A percentile compares a stretch with the other conserved stretches of the same genome.
These are phyloP conservation scores for Torulaspora pretoriensis DNA, from an alignment of 1,139 yeast genomes.

Conservation along the genomic window DNA sequence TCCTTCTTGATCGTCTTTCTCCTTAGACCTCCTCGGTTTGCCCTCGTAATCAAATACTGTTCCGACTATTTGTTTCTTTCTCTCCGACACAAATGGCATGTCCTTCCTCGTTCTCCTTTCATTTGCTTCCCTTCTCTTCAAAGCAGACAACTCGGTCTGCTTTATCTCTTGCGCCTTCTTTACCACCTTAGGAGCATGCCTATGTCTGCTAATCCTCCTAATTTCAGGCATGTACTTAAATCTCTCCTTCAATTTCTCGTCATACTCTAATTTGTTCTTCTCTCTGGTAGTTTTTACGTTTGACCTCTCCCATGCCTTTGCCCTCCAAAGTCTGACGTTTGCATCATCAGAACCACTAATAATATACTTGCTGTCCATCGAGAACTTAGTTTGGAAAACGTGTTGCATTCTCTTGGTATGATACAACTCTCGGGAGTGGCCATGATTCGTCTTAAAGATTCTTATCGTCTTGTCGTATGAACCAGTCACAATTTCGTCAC, in stretches of 20 bases:
- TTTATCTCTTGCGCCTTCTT: slow-evolving; percentile 89
- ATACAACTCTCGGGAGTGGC: slow-evolving; percentile 91
- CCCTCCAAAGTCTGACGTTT: slow-evolving; percentile 88
- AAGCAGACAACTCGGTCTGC: slow-evolving; percentile 61
- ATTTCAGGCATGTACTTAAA: slow-evolving; percentile 97
- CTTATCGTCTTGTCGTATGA: slow-evolving; percentile 92
- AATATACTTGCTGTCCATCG: slow-evolving; percentile 85
- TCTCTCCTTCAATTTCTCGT: slow-evolving; percentile 84
- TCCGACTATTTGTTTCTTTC: slow-evolving; percentile 82
- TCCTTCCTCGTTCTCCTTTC: slow-evolving; percentile 71
- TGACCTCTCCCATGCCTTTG: slow-evolving; percentile 79
- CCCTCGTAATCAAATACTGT: slow-evolving; percentile 56
- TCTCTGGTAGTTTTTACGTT: slow-evolving; percentile 76
- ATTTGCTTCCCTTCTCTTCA: slow-evolving; percentile 78
- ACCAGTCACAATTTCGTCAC: slow-evolving; percentile 92
- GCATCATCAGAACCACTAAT: slow-evolving; percentile 95
- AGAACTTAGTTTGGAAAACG: slow-evolving; percentile 73
- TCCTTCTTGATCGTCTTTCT: slow-evolving; percentile 4
- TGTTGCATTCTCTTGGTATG: slow-evolving; percentile 98
- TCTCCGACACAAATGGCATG: slow-evolving; percentile 61
- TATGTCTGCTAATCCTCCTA: slow-evolving; percentile 80
- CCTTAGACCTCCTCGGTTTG: slow-evolving; percentile 10
- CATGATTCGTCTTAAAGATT: slow-evolving; percentile 68
- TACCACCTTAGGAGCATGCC: slow-evolving; percentile 83
- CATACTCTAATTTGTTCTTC: slow-evolving; percentile 82